phyloP scores from a whole-genome alignment of 257 asterid species.

The Plantago ovata region DNA sequence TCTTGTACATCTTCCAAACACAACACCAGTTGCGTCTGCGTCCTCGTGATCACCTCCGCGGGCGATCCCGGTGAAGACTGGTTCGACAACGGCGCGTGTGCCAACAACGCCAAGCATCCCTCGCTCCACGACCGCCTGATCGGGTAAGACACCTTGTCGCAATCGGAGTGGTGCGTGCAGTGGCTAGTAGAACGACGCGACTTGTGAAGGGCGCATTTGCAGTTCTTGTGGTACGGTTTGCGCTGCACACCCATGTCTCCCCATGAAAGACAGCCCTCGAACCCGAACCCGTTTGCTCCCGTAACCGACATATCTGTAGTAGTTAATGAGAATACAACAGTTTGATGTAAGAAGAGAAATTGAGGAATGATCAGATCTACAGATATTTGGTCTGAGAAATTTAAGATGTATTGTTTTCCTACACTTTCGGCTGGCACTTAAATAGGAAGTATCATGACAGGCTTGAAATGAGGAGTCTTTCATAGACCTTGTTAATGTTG shows the following conservation, averaged over 20 bases:
- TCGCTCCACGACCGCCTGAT: conserved; percentile 12
- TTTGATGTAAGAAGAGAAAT: too few species aligned
- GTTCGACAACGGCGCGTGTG: background rate
- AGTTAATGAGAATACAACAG: too few species aligned
- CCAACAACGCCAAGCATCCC: conserved; percentile 3
- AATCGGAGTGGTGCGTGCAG: conserved; percentile 2
- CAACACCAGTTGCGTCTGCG: background rate
- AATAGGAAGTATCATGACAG: too few species aligned
- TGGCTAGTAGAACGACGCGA: background rate
- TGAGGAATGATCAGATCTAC: too few species aligned
- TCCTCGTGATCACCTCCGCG: conserved; percentile 1
- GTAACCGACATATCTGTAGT: too few species aligned
- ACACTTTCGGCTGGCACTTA: too few species aligned
- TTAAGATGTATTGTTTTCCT: too few species aligned
- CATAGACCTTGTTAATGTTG: too few species aligned
- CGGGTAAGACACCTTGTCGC: conserved; percentile 5
- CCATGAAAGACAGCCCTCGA: conserved; percentile 49
- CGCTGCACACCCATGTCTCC: conserved; percentile 31
- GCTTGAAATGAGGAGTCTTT: too few species aligned
- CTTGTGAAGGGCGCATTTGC: conserved; percentile 38
- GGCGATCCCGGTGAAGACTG: background rate
- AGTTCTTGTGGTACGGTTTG: conserved; percentile 52
- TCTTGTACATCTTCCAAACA: conserved; percentile 3
- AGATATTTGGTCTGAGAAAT: too few species aligned
- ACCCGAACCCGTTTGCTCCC: conserved; percentile 50